A percentile compares a stretch with the other conserved stretches of the same genome.
Evolutionary conservation across 169 alveolate species (phyloP).

Genomic region (Toxoplasma gondii): DNA sequence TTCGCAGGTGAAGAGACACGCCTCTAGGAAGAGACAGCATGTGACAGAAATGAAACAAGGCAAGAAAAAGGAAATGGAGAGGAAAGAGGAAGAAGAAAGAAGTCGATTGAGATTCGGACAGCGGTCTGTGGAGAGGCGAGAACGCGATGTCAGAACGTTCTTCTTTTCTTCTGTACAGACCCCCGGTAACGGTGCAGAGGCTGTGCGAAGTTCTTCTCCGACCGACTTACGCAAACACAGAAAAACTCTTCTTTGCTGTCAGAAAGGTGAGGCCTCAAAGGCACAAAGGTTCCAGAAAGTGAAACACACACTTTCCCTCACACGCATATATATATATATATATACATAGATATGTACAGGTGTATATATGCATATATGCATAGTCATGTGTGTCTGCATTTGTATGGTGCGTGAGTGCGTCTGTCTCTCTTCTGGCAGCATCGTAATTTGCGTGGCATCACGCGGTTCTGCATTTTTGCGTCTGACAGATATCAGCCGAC

Average conservation of each 20-base stretch:
- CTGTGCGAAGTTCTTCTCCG: conserved; percentile 30
- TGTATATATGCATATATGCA: neutral
- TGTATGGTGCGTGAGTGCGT: too few relatives aligned
- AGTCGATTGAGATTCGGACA: too few relatives aligned
- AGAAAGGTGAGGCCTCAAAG: neutral
- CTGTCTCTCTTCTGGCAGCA: too few relatives aligned
- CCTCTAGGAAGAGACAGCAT: neutral
- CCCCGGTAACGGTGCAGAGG: conserved; percentile 38
- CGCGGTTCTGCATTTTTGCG: too few relatives aligned
- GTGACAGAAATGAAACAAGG: neutral
- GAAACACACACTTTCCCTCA: neutral
- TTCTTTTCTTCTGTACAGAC: neutral
- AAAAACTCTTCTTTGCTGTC: conserved; percentile 3
- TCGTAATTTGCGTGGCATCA: too few relatives aligned
- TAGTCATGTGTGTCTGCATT: too few relatives aligned
- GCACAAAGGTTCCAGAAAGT: neutral
- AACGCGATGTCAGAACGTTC: neutral
- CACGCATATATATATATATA: neutral
- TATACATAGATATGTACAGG: neutral
- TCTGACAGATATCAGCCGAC: too few relatives aligned
- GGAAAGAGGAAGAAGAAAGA: neutral
- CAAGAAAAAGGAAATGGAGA: neutral
- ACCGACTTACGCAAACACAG: neutral
- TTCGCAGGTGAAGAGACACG: neutral
- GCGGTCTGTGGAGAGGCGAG: neutral